phyloP scores from a whole-genome alignment of 1,284 basidiomycete species.

The Microbotryum saponariae region DNA sequence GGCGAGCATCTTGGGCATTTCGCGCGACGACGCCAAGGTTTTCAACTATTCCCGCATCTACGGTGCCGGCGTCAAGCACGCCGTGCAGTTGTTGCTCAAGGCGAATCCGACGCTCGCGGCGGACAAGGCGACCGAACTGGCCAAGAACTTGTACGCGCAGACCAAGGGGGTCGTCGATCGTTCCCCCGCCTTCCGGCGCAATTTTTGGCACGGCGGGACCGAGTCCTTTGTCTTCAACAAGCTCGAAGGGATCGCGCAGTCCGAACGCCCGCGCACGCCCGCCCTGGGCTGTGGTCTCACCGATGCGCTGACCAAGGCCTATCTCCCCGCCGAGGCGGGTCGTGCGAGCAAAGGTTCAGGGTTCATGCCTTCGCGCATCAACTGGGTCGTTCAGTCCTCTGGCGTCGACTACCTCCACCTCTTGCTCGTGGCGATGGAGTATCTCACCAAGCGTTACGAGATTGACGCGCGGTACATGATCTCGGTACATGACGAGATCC shows the following conservation, averaged over 20 bases:
- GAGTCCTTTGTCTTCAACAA: slow-evolving; percentile 99
- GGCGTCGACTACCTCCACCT: slow-evolving; percentile 98
- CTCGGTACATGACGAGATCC: slow-evolving; percentile 93
- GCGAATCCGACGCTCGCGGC: slow-evolving; percentile 70
- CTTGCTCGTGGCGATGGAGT: slow-evolving; percentile 89
- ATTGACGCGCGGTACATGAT: slow-evolving; percentile 91
- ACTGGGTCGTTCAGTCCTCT: slow-evolving; percentile 98
- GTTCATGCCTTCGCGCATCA: slow-evolving; percentile 93
- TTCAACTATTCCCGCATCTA: slow-evolving; percentile 99
- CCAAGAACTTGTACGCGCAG: slow-evolving; percentile 78
- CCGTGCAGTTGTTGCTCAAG: slow-evolving; percentile 79
- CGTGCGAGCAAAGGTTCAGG: slow-evolving; percentile 60
- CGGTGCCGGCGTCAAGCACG: slow-evolving; percentile 92
- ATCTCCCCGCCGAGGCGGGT: slow-evolving; percentile 56
- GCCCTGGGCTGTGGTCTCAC: slow-evolving; percentile 92
- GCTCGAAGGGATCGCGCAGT: slow-evolving; percentile 87
- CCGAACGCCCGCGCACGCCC: slow-evolving; percentile 79
- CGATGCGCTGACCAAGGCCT: slow-evolving; percentile 78
- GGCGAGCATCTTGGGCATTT: slow-evolving; percentile 84
- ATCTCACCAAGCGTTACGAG: slow-evolving; percentile 70
- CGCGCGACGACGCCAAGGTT: slow-evolving; percentile 91
- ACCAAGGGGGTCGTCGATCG: slow-evolving; percentile 63
- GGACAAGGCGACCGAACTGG: slow-evolving; percentile 70
- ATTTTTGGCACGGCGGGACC: slow-evolving; percentile 95
- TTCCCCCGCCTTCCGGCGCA: slow-evolving; percentile 42